These are phyloP conservation scores for Pseudoneurospora amorphoporcata DNA, from an alignment of 495 filamentous ascomycete genomes.

Conservation along the genomic window DNA sequence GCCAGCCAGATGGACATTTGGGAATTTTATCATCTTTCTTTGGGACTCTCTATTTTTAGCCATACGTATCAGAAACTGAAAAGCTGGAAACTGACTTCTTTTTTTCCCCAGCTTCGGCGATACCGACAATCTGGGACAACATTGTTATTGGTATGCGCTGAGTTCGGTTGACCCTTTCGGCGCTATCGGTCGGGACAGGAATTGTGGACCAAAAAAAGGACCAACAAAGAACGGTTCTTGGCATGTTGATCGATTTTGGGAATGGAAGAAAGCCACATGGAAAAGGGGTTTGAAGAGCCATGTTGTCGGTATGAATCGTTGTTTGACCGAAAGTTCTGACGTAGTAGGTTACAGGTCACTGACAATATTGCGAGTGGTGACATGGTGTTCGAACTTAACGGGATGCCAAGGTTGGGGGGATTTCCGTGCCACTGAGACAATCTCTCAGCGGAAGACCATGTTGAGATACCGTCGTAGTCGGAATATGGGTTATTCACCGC, in stretches of 20 bases:
- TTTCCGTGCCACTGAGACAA: background rate
- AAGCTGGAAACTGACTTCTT: background rate
- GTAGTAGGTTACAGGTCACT: background rate
- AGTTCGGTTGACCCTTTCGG: background rate
- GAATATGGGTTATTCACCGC: background rate
- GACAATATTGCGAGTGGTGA: background rate
- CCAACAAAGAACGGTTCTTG: background rate
- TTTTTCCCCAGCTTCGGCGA: background rate
- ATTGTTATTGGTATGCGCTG: background rate
- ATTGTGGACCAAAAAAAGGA: background rate
- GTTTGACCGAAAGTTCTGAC: background rate
- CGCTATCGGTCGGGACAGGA: background rate
- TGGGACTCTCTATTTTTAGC: background rate
- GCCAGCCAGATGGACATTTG: background rate
- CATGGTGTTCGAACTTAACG: background rate
- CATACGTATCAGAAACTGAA: background rate
- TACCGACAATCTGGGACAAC: background rate
- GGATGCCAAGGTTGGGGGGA: background rate
- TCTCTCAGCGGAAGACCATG: background rate
- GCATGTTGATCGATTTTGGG: background rate
- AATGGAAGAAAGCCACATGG: background rate
- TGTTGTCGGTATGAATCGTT: background rate
- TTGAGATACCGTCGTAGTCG: background rate
- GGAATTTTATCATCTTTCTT: background rate
- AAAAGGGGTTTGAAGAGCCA: background rate